Percentiles rank a stretch among this genome's conserved stretches.
These are phyloP conservation scores for Anethum foeniculum DNA, from an alignment of 140 eudicot genomes.

Conservation along the genomic window DNA sequence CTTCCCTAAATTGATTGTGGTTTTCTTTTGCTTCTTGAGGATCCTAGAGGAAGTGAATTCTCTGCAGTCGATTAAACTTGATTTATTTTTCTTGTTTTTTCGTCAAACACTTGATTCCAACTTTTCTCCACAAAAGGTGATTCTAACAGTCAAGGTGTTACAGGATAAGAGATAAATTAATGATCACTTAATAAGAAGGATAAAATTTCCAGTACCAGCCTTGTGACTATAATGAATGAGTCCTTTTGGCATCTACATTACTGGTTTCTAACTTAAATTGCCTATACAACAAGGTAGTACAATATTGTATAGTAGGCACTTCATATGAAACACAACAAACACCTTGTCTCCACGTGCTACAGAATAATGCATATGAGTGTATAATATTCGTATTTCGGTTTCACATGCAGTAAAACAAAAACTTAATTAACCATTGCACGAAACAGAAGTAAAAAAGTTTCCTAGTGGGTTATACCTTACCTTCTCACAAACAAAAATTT, in stretches of 20 bases:
- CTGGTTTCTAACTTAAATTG: not conserved
- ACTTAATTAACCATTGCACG: not conserved
- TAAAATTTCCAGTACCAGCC: not conserved
- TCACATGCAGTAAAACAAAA: not conserved
- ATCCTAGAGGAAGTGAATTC: not conserved
- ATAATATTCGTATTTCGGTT: not conserved
- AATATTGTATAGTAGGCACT: not conserved
- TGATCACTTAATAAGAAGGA: not conserved
- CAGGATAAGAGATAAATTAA: not conserved
- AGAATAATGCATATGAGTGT: not conserved
- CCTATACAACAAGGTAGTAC: not conserved
- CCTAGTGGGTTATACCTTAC: slow-evolving; percentile 19
- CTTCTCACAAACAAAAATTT: slow-evolving; percentile 70
- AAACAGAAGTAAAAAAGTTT: not conserved
- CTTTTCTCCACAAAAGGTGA: not conserved
- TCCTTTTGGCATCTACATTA: not conserved
- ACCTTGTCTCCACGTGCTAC: not conserved
- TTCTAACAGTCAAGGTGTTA: not conserved
- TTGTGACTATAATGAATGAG: not conserved
- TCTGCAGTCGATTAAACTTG: not conserved
- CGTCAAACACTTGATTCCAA: not conserved
- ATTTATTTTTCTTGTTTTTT: not conserved
- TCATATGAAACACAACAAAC: not conserved
- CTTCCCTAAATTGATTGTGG: not conserved
- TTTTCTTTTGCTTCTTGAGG: not conserved